Conservation (phyloP, 2,329 filamentous ascomycete genomes). For the Colletotrichum musae region DNA sequence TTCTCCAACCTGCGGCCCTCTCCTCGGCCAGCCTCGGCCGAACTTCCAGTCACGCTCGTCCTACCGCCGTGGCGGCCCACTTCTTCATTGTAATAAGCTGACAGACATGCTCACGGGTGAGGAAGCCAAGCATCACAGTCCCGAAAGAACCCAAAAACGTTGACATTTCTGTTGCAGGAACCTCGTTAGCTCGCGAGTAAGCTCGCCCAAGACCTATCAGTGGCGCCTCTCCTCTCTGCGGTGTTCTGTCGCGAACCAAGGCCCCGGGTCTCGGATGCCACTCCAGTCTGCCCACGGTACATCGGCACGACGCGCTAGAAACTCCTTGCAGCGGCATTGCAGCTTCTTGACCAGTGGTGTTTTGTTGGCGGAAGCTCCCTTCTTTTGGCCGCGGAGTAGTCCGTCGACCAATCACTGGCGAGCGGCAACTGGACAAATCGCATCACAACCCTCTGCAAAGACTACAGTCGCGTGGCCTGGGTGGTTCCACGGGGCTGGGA, state of each 20-base stretch:
- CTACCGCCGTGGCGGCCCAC: too few species aligned
- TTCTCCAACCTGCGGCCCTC: conserved; percentile 31
- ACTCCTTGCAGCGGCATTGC: background rate
- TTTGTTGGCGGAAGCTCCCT: background rate
- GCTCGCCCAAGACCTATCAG: conserved; percentile 1
- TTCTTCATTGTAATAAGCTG: conserved; percentile 2
- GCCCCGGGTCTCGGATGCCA: conserved; percentile 21
- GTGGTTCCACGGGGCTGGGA: background rate
- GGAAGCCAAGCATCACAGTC: background rate
- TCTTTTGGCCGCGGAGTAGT: background rate
- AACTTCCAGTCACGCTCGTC: background rate
- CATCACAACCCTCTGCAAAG: too few species aligned
- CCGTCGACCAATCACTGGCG: conserved; percentile 11
- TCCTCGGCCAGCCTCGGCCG: conserved; percentile 37
- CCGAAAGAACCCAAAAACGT: too few species aligned
- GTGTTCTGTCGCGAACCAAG: background rate
- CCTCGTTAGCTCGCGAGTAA: background rate
- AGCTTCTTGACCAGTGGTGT: background rate
- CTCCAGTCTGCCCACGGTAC: conserved; percentile 3
- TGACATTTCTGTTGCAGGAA: too few species aligned
- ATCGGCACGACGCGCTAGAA: conserved; percentile 4
- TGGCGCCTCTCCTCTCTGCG: conserved; percentile 7
- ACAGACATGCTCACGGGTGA: background rate
- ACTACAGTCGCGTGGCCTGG: background rate
- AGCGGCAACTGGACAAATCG: background rate